Conservation (phyloP, 257 asterid genomes). For the Solanum medicagineum region DNA sequence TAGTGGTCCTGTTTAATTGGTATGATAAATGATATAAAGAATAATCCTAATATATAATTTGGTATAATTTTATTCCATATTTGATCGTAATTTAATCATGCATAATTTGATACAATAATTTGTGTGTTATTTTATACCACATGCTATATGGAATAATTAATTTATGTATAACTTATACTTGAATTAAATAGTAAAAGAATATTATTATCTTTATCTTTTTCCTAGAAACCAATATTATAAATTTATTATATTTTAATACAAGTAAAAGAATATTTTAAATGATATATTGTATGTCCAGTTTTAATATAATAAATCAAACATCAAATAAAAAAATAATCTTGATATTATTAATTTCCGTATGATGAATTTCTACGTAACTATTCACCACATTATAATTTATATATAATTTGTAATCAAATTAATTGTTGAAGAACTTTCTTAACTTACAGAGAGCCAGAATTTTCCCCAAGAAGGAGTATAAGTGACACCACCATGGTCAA, state of each 20-base stretch:
- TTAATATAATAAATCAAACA: neutral
- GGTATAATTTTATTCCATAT: neutral
- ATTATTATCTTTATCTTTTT: neutral
- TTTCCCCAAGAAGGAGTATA: constrained; percentile 70
- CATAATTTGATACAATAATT: no score
- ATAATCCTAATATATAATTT: neutral
- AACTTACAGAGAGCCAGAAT: constrained; percentile 44
- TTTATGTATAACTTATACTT: no score
- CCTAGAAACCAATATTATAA: neutral
- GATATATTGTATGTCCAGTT: neutral
- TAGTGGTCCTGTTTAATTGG: neutral
- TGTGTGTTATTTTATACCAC: neutral
- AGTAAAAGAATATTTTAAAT: neutral
- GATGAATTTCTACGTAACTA: no score
- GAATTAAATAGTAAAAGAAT: neutral
- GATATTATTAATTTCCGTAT: neutral
- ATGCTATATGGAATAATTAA: neutral
- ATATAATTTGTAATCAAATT: no score
- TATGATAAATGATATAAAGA: neutral
- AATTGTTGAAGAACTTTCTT: accelerated
- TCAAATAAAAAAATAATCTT: neutral
- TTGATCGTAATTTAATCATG: no score
- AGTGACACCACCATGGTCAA: constrained; percentile 59
- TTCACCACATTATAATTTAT: accelerated
- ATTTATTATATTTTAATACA: neutral